Base-by-base conservation (phyloP, 495 filamentous ascomycete genomes). In the Penicillium alfredii region DNA sequence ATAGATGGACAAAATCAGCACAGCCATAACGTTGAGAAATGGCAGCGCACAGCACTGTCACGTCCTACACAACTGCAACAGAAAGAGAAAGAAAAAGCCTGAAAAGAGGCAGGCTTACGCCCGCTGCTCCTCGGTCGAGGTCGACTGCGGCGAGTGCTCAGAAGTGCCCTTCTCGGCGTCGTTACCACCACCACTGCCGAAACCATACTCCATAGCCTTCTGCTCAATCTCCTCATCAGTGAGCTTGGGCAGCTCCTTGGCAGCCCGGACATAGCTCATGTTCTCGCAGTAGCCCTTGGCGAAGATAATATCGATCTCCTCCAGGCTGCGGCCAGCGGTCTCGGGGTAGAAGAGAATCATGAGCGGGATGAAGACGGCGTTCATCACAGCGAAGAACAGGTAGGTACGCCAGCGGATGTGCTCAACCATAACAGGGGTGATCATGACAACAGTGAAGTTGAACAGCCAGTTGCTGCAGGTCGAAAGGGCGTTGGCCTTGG, bases 401-500 rank as follows among this genome's bases (percentile, higher is more conserved):
- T 88, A 90, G 0, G 81, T 86, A 7, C 80, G 76, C 83, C 83
- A 90, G 32, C 68, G 55, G 35, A 86, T 86, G 34, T 68, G 64
- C 28, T 62, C 45, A 16, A 88, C 60, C 76, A 86, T 82, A 32
- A 86, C 73, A 0, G 85, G 85, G 0, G 82, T 85, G 37, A 88
- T 76, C 82, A 88, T 85, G 39, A 89, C 85, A 25, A 88, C 75
- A 8, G 80, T 55, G 58, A 87, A 88, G 70, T 88, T 88, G 65
- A 83, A 87, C 2, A 86, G 61, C 84, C 84, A 88, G 63, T 89
- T 87, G 11, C 72, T 74, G 61, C 80, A 83, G 8, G 83, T 87
- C 6, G 77, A 82, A 12, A 85, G 68, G 9, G 84, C 82, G 49
- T 86, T 87, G 25, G 82, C 84, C 64, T 83, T 81, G 17, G 73